phyloP scores from a whole-genome alignment of 208 protist genomes.

The Lotmaria passim region DNA sequence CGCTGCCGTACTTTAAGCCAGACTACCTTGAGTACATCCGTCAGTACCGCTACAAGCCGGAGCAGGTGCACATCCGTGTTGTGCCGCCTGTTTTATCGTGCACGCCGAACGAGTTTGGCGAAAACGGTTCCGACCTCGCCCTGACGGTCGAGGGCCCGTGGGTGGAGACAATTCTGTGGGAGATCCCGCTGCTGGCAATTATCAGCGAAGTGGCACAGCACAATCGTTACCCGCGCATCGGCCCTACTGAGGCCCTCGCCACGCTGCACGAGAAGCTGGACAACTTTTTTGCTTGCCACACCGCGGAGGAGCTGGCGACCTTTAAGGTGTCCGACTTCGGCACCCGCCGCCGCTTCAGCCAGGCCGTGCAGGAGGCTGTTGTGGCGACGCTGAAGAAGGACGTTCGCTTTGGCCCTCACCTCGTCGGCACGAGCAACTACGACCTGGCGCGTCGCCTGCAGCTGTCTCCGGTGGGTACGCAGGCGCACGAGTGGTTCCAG shows the following conservation, averaged over 20 bases:
- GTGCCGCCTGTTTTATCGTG: constrained; percentile 42
- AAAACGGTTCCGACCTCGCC: constrained; percentile 54
- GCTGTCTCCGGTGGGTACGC: constrained; percentile 76
- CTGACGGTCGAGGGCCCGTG: constrained; percentile 80
- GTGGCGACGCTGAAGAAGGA: constrained; percentile 61
- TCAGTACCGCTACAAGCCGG: constrained; percentile 77
- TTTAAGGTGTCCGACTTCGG: constrained; percentile 86
- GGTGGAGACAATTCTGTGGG: constrained; percentile 90
- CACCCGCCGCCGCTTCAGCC: constrained; percentile 85
- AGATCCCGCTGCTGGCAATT: constrained; percentile 84
- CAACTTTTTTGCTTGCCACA: constrained; percentile 56
- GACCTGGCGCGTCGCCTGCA: constrained; percentile 70
- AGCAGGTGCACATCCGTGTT: constrained; percentile 68
- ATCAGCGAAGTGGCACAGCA: constrained; percentile 82
- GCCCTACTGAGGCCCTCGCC: constrained; percentile 50
- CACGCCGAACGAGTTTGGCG: constrained; percentile 34
- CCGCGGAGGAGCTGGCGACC: constrained; percentile 41
- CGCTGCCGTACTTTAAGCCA: constrained; percentile 68
- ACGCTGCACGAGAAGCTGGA: constrained; percentile 65
- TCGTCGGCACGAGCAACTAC: constrained; percentile 90
- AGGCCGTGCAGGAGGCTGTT: constrained; percentile 76
- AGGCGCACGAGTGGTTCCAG: constrained; percentile 93
- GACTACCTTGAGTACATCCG: constrained; percentile 87
- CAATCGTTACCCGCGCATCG: constrained; percentile 50
- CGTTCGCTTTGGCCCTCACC: constrained; percentile 51